These are phyloP conservation scores for Heterobasidion occidentale DNA, from an alignment of 1,284 basidiomycete genomes.

Conservation along the genomic window DNA sequence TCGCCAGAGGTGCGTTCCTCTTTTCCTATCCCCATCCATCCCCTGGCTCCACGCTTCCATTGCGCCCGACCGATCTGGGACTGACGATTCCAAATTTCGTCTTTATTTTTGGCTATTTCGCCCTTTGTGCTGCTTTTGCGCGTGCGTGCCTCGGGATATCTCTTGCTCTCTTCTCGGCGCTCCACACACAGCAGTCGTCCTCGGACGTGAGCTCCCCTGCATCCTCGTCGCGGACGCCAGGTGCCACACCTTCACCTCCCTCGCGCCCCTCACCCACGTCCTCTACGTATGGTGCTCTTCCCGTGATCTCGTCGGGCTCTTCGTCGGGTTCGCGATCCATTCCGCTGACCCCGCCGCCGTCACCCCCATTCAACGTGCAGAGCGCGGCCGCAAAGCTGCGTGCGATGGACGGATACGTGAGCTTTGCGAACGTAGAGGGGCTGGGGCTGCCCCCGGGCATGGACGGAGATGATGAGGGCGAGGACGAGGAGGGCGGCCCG, in stretches of 20 bases:
- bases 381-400: slow-evolving; percentile 49
- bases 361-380: slow-evolving; percentile 48
- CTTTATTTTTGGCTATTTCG: too few species aligned
- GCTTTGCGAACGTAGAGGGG: slow-evolving; percentile 62
- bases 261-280: slow-evolving; percentile 8
- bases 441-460: slow-evolving; percentile 50
- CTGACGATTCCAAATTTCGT: too few species aligned
- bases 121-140: too few species aligned
- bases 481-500: neutral
- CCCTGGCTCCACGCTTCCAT: neutral
- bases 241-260: too few species aligned
- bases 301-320: neutral
- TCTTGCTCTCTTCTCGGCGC: too few species aligned
- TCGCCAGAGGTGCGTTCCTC: slow-evolving; percentile 9
- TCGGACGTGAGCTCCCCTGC: too few species aligned
- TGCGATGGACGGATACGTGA: slow-evolving; percentile 56
- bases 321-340: neutral
- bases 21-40: neutral
- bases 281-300: neutral
- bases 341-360: slow-evolving; percentile 17
- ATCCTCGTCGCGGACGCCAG: too few species aligned
- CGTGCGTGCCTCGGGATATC: too few species aligned
- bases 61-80: neutral
- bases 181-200: too few species aligned
- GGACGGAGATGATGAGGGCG: slow-evolving; percentile 18